These are phyloP conservation scores for Vitis hybrid DNA, from an alignment of 177 flowering plant genomes.

Conservation along the genomic window DNA sequence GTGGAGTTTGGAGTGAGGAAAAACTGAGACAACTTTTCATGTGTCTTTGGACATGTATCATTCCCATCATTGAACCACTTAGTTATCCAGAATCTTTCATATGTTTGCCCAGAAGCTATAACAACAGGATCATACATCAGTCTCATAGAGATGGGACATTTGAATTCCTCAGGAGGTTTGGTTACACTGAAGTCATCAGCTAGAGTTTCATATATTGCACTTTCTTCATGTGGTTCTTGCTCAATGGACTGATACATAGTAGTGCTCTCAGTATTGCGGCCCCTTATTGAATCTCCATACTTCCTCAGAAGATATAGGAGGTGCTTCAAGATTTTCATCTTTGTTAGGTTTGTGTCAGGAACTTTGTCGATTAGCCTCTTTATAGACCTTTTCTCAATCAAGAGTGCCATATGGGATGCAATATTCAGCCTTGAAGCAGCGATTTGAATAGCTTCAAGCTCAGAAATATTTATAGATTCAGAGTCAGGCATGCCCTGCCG, in stretches of 20 bases:
- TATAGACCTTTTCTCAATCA: constrained; percentile 61
- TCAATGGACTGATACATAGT: constrained; percentile 11
- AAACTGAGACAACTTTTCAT: constrained; percentile 16
- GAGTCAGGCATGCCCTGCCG: constrained; percentile 23
- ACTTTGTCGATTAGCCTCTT: constrained; percentile 37
- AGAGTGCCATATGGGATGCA: constrained; percentile 39
- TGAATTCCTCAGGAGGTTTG: constrained; percentile 32
- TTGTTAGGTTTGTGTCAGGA: constrained; percentile 28
- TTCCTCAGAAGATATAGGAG: constrained; percentile 49
- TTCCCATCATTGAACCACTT: constrained; percentile 37
- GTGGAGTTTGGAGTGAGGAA: constrained; percentile 27
- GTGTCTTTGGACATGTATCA: constrained; percentile 30
- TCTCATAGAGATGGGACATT: constrained; percentile 31
- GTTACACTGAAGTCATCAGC: constrained; percentile 9
- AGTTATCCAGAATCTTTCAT: constrained; percentile 31
- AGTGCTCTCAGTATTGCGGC: constrained; percentile 15
- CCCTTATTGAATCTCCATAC: constrained; percentile 31
- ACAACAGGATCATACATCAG: constrained; percentile 38
- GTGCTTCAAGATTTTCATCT: constrained; percentile 41
- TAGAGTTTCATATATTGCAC: constrained; percentile 10
- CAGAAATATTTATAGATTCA: constrained; percentile 27
- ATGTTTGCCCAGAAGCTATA: constrained; percentile 38
- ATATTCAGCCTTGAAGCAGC: constrained; percentile 46
- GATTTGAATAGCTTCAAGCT: constrained; percentile 36
- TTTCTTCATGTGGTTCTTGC: constrained; percentile 6